Conservation (phyloP, 371 early-diverging fungal species). For the Mucor racemosus region DNA sequence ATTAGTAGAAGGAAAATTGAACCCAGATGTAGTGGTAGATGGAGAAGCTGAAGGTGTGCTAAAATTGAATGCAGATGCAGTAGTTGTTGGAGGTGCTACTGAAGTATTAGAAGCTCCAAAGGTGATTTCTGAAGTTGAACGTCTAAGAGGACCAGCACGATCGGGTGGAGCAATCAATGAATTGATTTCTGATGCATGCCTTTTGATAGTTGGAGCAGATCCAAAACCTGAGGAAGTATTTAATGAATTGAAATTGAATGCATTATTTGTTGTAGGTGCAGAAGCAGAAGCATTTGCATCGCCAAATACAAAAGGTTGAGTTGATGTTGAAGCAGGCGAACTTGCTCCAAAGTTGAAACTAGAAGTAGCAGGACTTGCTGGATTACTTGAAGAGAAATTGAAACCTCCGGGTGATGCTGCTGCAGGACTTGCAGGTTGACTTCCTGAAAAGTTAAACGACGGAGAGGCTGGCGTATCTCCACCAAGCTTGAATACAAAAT, state of each 20-base stretch:
- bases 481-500: conserved; percentile 22
- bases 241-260: conserved; percentile 14
- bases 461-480: conserved; percentile 16
- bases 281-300: background rate
- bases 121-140: conserved; percentile 11
- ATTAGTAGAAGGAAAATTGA: background rate
- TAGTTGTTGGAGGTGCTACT: background rate
- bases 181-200: conserved; percentile 11
- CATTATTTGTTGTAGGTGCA: background rate
- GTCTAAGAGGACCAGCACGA: conserved; percentile 8
- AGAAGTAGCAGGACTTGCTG: conserved; percentile 14
- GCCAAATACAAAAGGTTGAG: conserved; percentile 13
- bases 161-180: conserved; percentile 1
- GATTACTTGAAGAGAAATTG: background rate
- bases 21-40: background rate
- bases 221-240: background rate
- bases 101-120: background rate
- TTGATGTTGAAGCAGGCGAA: background rate
- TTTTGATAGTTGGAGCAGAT: conserved; percentile 1
- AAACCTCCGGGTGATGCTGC: conserved; percentile 7
- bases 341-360: conserved; percentile 12
- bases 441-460: conserved; percentile 15
- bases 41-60: conserved; percentile 3
- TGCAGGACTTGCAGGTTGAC: conserved; percentile 17
- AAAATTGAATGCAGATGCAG: background rate